Evolutionary conservation across 2,329 filamentous ascomycete genomes (phyloP).

Genomic region (Nothophoma quercina): DNA sequence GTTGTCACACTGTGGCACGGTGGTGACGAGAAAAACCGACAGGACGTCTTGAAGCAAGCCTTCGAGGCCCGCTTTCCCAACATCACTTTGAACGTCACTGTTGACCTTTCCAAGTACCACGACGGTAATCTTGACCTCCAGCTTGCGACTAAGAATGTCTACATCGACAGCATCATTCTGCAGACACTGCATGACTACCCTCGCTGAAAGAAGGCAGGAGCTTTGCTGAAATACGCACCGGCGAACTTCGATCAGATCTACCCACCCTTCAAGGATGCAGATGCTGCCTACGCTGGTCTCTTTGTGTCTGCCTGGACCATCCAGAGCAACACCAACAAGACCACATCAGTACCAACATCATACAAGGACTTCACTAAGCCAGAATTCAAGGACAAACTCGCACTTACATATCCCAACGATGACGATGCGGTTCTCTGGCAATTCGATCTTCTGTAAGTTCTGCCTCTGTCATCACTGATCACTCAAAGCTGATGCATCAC

Average conservation of each 20-base stretch:
- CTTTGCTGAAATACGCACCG: slow-evolving; percentile 60
- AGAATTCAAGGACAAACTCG: slow-evolving; percentile 62
- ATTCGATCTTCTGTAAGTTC: slow-evolving; percentile 57
- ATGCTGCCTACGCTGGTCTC: slow-evolving; percentile 55
- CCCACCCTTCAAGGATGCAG: slow-evolving; percentile 52
- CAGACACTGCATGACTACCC: slow-evolving; percentile 63
- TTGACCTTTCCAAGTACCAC: slow-evolving; percentile 65
- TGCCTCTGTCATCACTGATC: too few species aligned
- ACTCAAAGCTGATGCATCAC: too few species aligned
- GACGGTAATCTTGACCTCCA: slow-evolving; percentile 58
- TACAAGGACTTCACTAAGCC: slow-evolving; percentile 58
- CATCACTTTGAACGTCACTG: slow-evolving; percentile 61
- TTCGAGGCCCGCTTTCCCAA: slow-evolving; percentile 60
- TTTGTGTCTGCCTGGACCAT: slow-evolving; percentile 49
- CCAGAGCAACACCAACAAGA: slow-evolving; percentile 49
- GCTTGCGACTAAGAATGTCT: slow-evolving; percentile 44
- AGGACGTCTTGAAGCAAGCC: slow-evolving; percentile 50
- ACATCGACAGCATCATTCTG: slow-evolving; percentile 56
- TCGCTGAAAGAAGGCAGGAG: slow-evolving; percentile 59
- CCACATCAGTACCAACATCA: slow-evolving; percentile 42
- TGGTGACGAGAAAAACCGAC: slow-evolving; percentile 56
- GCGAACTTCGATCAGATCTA: slow-evolving; percentile 55
- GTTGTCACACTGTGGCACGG: slow-evolving; percentile 59
- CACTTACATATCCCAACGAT: slow-evolving; percentile 65
- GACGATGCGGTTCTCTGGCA: slow-evolving; percentile 64